Percentiles rank a stretch among this genome's conserved stretches.
These are phyloP conservation scores for Fusarium nelsonii DNA, from an alignment of 2,329 filamentous ascomycete species.

Conservation along the genomic window DNA sequence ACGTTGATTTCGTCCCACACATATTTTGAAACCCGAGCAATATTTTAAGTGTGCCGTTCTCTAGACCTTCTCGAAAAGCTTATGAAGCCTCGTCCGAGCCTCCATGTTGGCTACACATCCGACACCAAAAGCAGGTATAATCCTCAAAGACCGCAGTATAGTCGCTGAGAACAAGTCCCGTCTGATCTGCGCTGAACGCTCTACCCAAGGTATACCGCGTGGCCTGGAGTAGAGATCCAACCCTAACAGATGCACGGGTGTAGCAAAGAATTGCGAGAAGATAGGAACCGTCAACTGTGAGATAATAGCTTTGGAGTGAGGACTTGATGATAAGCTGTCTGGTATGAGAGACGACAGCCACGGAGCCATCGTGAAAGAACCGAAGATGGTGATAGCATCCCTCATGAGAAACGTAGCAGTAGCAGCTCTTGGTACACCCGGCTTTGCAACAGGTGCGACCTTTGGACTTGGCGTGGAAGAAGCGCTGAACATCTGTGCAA, in stretches of 20 bases:
- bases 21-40: neutral
- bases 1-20: neutral
- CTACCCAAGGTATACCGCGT: slow-evolving; percentile 15
- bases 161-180: slow-evolving; percentile 47
- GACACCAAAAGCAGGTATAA: slow-evolving; percentile 51
- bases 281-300: slow-evolving; percentile 50
- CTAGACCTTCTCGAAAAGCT: slow-evolving; percentile 5
- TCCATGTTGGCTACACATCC: slow-evolving; percentile 49
- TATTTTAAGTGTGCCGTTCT: neutral
- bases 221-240: slow-evolving; percentile 42
- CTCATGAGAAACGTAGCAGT: slow-evolving; percentile 47
- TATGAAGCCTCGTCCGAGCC: slow-evolving; percentile 34
- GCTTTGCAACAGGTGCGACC: slow-evolving; percentile 16
- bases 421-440: slow-evolving; percentile 41
- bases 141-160: slow-evolving; percentile 46
- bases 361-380: slow-evolving; percentile 49
- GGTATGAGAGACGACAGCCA: slow-evolving; percentile 46
- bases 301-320: slow-evolving; percentile 46
- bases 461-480: neutral
- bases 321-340: slow-evolving; percentile 40
- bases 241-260: slow-evolving; percentile 49
- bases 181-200: slow-evolving; percentile 41
- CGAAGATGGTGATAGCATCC: slow-evolving; percentile 51
- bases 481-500: slow-evolving; percentile 49
- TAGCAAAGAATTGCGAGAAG: slow-evolving; percentile 50